Conservation (phyloP, 1,139 yeast species). For the Pneumocystis murina region DNA sequence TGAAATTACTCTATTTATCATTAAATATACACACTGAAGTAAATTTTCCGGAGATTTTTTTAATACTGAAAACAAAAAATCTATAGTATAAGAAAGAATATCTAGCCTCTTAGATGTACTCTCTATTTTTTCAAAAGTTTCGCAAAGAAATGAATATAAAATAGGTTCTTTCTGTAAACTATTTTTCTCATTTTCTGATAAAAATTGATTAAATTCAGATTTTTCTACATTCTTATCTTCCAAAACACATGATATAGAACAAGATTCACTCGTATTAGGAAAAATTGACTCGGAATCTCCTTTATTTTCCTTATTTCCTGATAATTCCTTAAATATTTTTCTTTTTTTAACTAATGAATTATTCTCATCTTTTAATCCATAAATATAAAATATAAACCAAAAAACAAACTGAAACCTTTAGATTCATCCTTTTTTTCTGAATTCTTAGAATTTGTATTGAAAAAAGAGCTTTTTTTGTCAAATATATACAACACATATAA, state of each 20-base stretch:
- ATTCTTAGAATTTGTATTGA: too few species aligned
- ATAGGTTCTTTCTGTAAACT: constrained; percentile 21
- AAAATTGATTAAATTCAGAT: neutral
- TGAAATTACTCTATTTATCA: neutral
- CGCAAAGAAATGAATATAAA: constrained; percentile 49
- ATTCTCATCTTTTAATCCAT: neutral
- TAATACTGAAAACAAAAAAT: constrained; percentile 51
- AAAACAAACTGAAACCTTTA: neutral
- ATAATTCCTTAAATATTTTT: neutral
- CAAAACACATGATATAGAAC: neutral
- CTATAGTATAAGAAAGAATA: constrained; percentile 58
- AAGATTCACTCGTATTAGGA: too few species aligned
- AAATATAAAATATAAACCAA: neutral
- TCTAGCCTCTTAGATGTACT: constrained; percentile 66
- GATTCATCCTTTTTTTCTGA: too few species aligned
- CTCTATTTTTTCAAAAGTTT: constrained; percentile 62
- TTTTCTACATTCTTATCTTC: neutral
- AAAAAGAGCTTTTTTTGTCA: neutral
- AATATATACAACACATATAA: neutral
- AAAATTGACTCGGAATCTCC: too few species aligned
- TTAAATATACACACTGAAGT: constrained; percentile 55
- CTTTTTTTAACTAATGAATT: neutral
- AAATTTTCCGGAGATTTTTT: constrained; percentile 43
- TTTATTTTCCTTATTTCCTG: neutral
- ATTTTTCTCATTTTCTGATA: neutral